Conservation (phyloP, 1,284 basidiomycete species). For the Ceratobasidium sp. region DNA sequence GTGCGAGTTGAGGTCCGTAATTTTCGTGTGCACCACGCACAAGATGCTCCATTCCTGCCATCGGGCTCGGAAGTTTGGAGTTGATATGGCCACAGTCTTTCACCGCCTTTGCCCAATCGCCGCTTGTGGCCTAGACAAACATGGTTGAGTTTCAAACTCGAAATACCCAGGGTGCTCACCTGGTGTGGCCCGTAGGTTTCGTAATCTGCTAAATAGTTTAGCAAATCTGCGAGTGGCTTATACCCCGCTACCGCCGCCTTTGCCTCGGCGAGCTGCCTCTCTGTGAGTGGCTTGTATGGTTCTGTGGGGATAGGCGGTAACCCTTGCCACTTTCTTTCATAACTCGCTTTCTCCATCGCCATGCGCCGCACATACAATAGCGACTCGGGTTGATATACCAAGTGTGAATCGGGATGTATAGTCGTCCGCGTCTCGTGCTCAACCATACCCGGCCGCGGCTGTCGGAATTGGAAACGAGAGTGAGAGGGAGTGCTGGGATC, state of each 20-base stretch:
- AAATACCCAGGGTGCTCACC: neutral
- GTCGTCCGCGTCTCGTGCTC: neutral
- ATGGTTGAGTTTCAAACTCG: neutral
- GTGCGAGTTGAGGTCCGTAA: neutral
- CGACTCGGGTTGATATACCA: conserved; percentile 3
- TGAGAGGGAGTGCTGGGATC: neutral
- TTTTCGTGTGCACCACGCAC: neutral
- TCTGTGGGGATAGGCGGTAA: neutral
- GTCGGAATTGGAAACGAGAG: conserved; percentile 5
- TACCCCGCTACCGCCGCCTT: neutral
- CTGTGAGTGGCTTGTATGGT: neutral
- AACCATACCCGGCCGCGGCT: neutral
- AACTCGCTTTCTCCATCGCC: neutral
- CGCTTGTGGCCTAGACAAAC: neutral
- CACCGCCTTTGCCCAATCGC: neutral
- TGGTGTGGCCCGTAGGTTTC: conserved; percentile 9
- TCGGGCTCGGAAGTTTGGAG: neutral
- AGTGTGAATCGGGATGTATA: neutral
- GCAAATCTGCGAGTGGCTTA: neutral
- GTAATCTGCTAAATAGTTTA: conserved; percentile 18
- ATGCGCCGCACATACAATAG: neutral
- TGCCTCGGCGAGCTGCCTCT: neutral
- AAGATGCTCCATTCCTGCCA: neutral
- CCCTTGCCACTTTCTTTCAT: neutral
- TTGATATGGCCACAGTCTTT: neutral